Evolutionary conservation across 495 filamentous ascomycete species (phyloP), one percentile per base, ranked within the genome.

Genomic region (Penicillium macrosclerotiorum): DNA sequence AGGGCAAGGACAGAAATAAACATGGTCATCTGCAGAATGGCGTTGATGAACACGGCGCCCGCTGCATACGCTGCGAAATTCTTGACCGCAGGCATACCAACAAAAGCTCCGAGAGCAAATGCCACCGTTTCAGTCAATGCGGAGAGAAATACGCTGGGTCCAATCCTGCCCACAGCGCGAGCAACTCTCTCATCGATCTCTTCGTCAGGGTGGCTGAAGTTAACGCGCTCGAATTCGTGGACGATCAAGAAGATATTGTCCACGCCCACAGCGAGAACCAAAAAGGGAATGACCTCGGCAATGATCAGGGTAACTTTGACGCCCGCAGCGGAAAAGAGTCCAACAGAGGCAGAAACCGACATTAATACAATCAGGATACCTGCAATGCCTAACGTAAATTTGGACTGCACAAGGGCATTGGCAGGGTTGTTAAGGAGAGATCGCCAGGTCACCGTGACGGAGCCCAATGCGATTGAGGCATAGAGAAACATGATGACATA

Each of bases 181-280:
- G 88, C 83, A 49, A 96, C 80, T 13, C 93, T 77, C 53, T 86
- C 81, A 47, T 95, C 85, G n/a, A 98, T 82, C 53, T 81, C 72
- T 27, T 90, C 84, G 52, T 95, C 90, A 0, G 89, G 87, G 59
- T 95, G 81, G 61, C 82, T 94, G 60, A 91, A 68, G 57, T 97
- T 96, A 45, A 95, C 83, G 20, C 94, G 79, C 65, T 98, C 94
- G 52, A 98, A 96, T 59, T 98, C 93, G 67, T 98, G 91, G 5
- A 97, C 94, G 38, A 98, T 96, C 38, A 98, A 68, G 69, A 98
- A 98, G 59, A 98, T 97, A 62, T 98, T 98, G 75, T 98, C 93
- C 8, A 98, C 94, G 18, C 93, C 93, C 13, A 98, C 88, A 35
- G 93, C 93, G 8, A 98, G 71, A 9, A 98, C 91, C 50, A 98